Conservation (phyloP, 768 basidiomycete species). For the Boletus barrowsii region DNA sequence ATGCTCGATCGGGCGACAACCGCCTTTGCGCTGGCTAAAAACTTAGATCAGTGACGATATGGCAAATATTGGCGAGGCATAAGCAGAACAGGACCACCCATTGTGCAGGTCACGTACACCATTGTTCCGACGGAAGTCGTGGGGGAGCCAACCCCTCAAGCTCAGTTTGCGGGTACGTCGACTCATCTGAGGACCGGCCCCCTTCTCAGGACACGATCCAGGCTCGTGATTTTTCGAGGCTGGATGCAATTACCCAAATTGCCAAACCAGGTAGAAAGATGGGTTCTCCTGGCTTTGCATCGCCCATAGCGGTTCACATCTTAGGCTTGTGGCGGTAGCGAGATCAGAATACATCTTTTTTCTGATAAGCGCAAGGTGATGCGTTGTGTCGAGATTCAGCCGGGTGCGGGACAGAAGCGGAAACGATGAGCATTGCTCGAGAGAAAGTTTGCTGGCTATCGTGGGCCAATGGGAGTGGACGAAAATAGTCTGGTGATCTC, state of each 20-base stretch:
- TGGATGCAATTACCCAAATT: background rate
- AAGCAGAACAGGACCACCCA: background rate
- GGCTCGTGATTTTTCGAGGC: conserved; percentile 16
- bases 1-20: conserved; percentile 1
- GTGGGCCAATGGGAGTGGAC: conserved; percentile 9
- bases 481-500: conserved; percentile 16
- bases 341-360: background rate
- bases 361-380: background rate
- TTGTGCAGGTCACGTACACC: background rate
- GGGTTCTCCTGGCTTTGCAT: conserved; percentile 7
- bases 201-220: conserved; percentile 1
- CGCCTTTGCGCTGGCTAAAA: background rate
- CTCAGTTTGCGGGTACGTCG: background rate
- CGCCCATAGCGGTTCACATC: background rate
- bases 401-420: background rate
- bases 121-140: conserved; percentile 17
- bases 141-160: background rate
- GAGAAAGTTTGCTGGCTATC: background rate
- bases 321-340: background rate
- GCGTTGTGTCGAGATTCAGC: background rate
- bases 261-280: background rate
- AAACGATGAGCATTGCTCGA: background rate
- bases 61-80: background rate
- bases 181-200: background rate
- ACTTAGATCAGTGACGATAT: background rate